Evolutionary conservation across 75 land plant species (phyloP), one percentile per base, ranked within the genome.

Genomic region (Ceratopteris richardii): DNA sequence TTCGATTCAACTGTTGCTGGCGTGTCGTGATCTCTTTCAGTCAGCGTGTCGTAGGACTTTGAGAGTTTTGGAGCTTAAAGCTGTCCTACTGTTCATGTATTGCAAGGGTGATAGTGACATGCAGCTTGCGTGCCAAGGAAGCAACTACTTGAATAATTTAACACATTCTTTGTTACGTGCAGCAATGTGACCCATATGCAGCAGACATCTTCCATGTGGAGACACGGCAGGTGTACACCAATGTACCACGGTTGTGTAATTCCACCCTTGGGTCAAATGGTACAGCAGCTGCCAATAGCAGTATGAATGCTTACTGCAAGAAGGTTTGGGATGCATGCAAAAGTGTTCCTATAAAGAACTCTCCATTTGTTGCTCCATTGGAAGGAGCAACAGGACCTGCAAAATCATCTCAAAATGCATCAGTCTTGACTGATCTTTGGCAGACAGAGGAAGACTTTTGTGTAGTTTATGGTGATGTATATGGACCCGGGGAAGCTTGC

Each of bases 111-210:
- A n/a, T n/a, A n/a, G n/a, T n/a, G n/a, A n/a, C n/a, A n/a, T n/a
- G n/a, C n/a, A n/a, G n/a, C n/a, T n/a, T n/a, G n/a, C n/a, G n/a
- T n/a, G n/a, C n/a, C n/a, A n/a, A n/a, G n/a, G n/a, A n/a, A n/a
- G n/a, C n/a, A n/a, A n/a, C n/a, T n/a, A n/a, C n/a, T n/a, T n/a
- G n/a, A n/a, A n/a, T n/a, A n/a, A n/a, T n/a, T n/a, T n/a, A n/a
- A 30, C n/a, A 5, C 16, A 16, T 54, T 28, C 29, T 24, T 28
- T 24, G 31, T 19, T 54, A 0, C 58, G 16, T 71, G 46, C 81
- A 93, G 98, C 68, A 64, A 79, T 93, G 98, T 58, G 85, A 93
- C 68, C 80, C 72, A 29, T 85, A 67, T 53, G 81, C 98, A 17
- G 89, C 81, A 16, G 84, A 82, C 28, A 58, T 93, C 13, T 85